A percentile compares a stretch with the other conserved stretches of the same genome.
Evolutionary conservation across 257 asterid species (phyloP).

Genomic region (Leonotis leonurus): DNA sequence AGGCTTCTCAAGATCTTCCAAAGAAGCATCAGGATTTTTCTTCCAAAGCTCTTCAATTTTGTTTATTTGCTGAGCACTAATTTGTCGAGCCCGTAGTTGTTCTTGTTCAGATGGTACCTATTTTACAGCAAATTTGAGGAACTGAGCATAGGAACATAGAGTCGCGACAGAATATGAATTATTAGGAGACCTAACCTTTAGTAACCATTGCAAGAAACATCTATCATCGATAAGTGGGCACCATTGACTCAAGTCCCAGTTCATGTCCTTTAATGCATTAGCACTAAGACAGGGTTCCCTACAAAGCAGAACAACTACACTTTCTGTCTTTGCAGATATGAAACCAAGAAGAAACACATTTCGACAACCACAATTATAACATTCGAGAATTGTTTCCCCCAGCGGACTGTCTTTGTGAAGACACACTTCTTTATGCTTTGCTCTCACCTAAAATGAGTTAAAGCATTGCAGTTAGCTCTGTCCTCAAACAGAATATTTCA

Average conservation of each 20-base stretch:
- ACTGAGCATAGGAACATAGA: constrained; percentile 1
- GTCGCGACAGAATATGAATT: neutral
- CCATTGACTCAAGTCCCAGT: constrained; percentile 99
- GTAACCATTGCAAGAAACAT: constrained; percentile 95
- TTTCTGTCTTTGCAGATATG: constrained; percentile 96
- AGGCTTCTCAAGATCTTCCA: constrained; percentile 99
- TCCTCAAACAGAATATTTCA: too few species aligned
- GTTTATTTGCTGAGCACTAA: constrained; percentile 97
- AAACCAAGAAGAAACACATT: constrained; percentile 95
- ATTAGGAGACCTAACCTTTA: constrained; percentile 51
- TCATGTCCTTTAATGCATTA: constrained; percentile 94
- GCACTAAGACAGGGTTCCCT: constrained; percentile 91
- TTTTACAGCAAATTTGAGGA: constrained; percentile 17
- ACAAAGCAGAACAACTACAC: constrained; percentile 97
- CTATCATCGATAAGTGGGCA: constrained; percentile 98
- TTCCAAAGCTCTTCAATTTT: constrained; percentile 99
- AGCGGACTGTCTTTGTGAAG: constrained; percentile 98
- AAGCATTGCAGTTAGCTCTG: neutral
- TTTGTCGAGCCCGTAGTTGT: constrained; percentile 96
- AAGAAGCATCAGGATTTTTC: constrained; percentile 87
- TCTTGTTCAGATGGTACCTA: constrained; percentile 99
- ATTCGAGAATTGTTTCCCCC: constrained; percentile 94
- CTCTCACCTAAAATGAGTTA: constrained; percentile 69
- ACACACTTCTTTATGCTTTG: constrained; percentile 99
- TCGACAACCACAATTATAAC: constrained; percentile 98